These are phyloP conservation scores for Agroathelia rolfsii DNA, from an alignment of 1,284 basidiomycete genomes.

Conservation along the genomic window DNA sequence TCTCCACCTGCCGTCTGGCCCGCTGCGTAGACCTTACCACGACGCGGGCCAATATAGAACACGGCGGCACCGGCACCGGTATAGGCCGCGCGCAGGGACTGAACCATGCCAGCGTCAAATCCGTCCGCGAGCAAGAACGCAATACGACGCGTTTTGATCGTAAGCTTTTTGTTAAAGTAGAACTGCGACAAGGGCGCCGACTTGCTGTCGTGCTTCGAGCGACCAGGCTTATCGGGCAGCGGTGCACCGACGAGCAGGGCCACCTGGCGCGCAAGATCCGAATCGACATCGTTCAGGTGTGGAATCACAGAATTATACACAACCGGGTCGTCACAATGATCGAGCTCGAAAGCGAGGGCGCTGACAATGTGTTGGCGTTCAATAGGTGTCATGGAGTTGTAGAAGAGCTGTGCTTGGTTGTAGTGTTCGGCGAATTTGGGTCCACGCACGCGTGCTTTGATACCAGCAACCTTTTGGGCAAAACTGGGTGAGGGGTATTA, in stretches of 20 bases:
- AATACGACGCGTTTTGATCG: conserved; percentile 57
- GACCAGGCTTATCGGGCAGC: conserved; percentile 36
- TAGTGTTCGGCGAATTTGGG: conserved; percentile 69
- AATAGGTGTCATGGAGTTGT: conserved; percentile 59
- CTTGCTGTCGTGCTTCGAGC: conserved; percentile 47
- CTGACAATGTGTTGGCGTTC: conserved; percentile 61
- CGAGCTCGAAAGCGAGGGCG: conserved; percentile 71
- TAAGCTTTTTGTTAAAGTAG: conserved; percentile 49
- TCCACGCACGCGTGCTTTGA: conserved; percentile 60
- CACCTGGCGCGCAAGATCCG: conserved; percentile 56
- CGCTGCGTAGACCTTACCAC: conserved; percentile 45
- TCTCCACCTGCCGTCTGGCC: conserved; percentile 23
- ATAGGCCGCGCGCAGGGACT: conserved; percentile 45
- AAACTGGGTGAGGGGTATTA: conserved; percentile 31
- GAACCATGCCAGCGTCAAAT: conserved; percentile 51
- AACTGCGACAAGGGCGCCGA: conserved; percentile 50
- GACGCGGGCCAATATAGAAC: conserved; percentile 60
- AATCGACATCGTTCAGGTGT: conserved; percentile 59
- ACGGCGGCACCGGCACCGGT: conserved; percentile 43
- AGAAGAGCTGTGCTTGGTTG: conserved; percentile 66
- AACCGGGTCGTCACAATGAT: conserved; percentile 64
- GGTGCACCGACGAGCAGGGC: conserved; percentile 54
- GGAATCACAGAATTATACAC: conserved; percentile 62
- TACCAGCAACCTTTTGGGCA: conserved; percentile 42
- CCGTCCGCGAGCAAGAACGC: conserved; percentile 70